These are phyloP conservation scores for Lipomyces orientalis DNA, from an alignment of 805 yeast genomes.

Conservation along the genomic window DNA sequence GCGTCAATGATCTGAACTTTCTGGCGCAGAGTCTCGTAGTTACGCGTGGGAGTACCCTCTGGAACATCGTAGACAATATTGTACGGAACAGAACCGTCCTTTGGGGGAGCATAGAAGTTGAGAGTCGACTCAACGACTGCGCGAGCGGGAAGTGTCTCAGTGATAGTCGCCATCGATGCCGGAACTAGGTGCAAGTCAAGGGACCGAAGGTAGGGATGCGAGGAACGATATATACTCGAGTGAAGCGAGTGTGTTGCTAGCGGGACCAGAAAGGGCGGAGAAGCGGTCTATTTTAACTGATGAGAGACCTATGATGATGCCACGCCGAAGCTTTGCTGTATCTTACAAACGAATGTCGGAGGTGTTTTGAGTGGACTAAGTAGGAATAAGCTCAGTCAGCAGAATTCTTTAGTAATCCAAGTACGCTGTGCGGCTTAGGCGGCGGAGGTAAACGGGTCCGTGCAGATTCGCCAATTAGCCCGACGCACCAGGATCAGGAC, in stretches of 20 bases:
- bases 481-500: too few relatives aligned
- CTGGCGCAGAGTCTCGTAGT: constrained; percentile 10
- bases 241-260: too few relatives aligned
- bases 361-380: background rate
- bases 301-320: background rate
- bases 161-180: constrained; percentile 26
- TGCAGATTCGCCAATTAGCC: too few relatives aligned
- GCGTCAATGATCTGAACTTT: constrained; percentile 22
- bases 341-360: background rate
- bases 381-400: background rate
- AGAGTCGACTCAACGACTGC: constrained; percentile 16
- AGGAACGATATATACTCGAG: too few relatives aligned
- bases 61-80: constrained; percentile 42
- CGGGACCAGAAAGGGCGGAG: background rate
- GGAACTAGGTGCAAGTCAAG: background rate
- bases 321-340: background rate
- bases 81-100: constrained; percentile 29
- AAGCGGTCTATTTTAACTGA: background rate
- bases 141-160: constrained; percentile 25
- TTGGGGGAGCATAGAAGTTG: constrained; percentile 31
- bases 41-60: constrained; percentile 35
- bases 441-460: too few relatives aligned
- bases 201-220: background rate
- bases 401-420: background rate
- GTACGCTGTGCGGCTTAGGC: background rate